These are phyloP conservation scores for Magnolia sinica DNA, from an alignment of 164 flowering plant species.

Conservation along the genomic window DNA sequence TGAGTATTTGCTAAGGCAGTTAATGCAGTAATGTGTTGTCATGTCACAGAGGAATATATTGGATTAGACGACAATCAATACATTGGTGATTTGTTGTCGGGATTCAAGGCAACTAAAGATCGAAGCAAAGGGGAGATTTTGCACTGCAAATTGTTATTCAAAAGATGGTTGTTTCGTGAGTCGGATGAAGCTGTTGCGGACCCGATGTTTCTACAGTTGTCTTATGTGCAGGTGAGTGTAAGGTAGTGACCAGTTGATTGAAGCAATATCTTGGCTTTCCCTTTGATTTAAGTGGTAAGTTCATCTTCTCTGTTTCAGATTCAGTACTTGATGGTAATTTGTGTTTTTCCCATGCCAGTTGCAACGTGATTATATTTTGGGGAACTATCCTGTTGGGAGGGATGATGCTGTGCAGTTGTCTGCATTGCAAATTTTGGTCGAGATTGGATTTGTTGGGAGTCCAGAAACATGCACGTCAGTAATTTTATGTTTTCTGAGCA, in stretches of 20 bases:
- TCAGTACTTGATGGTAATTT: constrained; percentile 5
- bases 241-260: neutral
- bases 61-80: constrained; percentile 94
- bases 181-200: constrained; percentile 91
- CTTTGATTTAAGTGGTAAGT: constrained; percentile 7
- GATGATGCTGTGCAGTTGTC: constrained; percentile 98
- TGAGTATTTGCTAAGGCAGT: too few species aligned
- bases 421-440: constrained; percentile 91
- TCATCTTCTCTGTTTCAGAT: constrained; percentile 3
- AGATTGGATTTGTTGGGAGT: constrained; percentile 69
- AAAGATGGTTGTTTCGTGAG: constrained; percentile 91
- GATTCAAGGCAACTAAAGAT: constrained; percentile 90
- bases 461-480: constrained; percentile 93
- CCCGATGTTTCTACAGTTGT: constrained; percentile 93
- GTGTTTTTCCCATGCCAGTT: constrained; percentile 43
- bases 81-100: constrained; percentile 89
- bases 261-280: neutral
- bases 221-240: constrained; percentile 82
- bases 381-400: constrained; percentile 98
- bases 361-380: constrained; percentile 95
- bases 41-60: constrained; percentile 76
- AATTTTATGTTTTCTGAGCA: neutral
- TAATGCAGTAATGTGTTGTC: constrained; percentile 6
- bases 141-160: constrained; percentile 86
- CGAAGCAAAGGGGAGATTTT: constrained; percentile 93